Base-by-base conservation (phyloP, 768 basidiomycete species). In the Dictyophora rubrovolvata region DNA sequence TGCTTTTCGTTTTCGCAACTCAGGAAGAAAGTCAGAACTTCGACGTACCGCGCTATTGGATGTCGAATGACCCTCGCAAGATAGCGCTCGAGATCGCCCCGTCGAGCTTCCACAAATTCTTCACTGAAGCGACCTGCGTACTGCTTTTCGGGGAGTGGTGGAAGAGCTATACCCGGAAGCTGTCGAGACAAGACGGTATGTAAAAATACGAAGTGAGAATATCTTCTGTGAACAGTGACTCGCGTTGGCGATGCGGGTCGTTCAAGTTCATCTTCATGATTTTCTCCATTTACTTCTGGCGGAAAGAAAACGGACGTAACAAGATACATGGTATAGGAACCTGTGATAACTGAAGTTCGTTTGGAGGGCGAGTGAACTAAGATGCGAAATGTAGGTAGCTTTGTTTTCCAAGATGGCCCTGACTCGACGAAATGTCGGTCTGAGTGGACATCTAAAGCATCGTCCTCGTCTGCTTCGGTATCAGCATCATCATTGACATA, bases 131-230 rank as follows among this genome's bases (percentile, higher is more conserved):
- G 75, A 1, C 88, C 88, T 0, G 87, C 77, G 62, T 93, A 90
- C 63, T 88, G 86, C 66, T 92, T 92, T 68, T 90, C 89, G 0
- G 91, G 91, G 8, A 93, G 76, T 0, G 88, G 86, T 0, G 91
- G 89, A 1, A 93, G 74, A 3, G 83, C 83, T 28, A 93, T 81
- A 0, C 87, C 87, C 6, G 88, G 87, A 3, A 91, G 79, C 8
- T 84, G 76, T 21, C 82, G 75, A 18, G 78, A 75, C 52, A 94
- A 72, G 9, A 85, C 82, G 1, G 85, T 83, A 63, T 91, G 86
- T 33, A 94, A 76, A 53, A 84, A 77, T 23, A 85, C 82, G 64
- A 94, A 94, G 60, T 93, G 87, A 3, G 89, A 90, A 72, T 88
- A 94, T 7, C 91, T 84, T 11, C 91, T 78, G 37, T 86, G 76